Evolutionary conservation across 495 filamentous ascomycete species (phyloP), one percentile per base, ranked within the genome.

Genomic region (Xylaria grammica): DNA sequence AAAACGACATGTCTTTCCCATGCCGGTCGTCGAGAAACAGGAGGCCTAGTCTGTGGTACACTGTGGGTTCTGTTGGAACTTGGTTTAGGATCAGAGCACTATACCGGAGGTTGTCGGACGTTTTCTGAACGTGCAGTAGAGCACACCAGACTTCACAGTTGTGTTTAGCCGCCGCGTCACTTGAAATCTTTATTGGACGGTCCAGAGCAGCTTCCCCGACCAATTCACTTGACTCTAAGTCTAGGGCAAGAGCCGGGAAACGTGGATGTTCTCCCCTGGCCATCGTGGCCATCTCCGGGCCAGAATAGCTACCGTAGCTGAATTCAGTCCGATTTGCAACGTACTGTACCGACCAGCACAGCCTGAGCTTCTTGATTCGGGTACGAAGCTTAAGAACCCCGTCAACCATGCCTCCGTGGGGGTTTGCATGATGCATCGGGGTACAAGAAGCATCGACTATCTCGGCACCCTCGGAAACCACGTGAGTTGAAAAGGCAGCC

Each of bases 261-360:
- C 53, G 36, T 9, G 53, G 53, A 42, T 56, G 53, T 42, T 56
- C 53, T 42, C 36, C 36, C 36, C 19, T 56, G 20, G 15, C 42
- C 36, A 56, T 56, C 53, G 53, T 56, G 4, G 5, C 36, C 15
- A 34, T 42, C 13, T 29, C 36, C 1, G 24, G 10, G 22, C 36
- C 53, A 30, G 30, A 54, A 22, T 38, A 54, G 22, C 19, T 54
- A 0, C 53, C 34, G 11, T 56, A 42, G 36, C 53, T 56, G 15
- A 42, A 38, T 42, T 56, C 36, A 13, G 53, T 38, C 36, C 32
- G 19, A 17, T 42, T 56, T 29, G 9, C 32, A 19, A 27, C 36
- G 19, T 42, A 56, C 15, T 40, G 32, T 4, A 24, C 22, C 32
- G 53, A 56, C 53, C 53, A 56, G 6, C 19, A 42, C 53, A 56